A percentile compares a stretch with the other conserved stretches of the same genome.
Evolutionary conservation across 768 basidiomycete species (phyloP).

Genomic region (Favolaschia claudopus): DNA sequence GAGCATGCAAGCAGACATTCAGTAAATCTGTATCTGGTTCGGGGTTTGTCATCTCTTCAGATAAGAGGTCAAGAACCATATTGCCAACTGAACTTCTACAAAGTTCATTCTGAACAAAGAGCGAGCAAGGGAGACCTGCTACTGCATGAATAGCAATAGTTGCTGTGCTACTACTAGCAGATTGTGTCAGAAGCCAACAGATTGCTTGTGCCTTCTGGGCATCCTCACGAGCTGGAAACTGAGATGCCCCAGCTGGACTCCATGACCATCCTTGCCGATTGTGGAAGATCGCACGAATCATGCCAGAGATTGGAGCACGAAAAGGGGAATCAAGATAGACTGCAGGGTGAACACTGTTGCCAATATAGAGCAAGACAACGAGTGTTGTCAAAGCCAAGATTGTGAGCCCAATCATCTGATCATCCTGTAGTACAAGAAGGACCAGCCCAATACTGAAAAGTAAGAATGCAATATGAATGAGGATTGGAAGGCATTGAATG

Average conservation of each 20-base stretch:
- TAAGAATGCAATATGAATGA: constrained; percentile 1
- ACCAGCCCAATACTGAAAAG: not conserved
- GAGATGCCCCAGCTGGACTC: not conserved
- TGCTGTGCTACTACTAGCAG: not conserved
- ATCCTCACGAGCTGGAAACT: not conserved
- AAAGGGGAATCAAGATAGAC: not conserved
- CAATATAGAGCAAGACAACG: not conserved
- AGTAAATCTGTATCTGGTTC: not conserved
- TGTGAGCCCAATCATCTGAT: not conserved
- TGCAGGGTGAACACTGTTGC: not conserved
- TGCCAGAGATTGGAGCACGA: not conserved
- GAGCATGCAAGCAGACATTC: not conserved
- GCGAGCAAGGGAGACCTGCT: not conserved
- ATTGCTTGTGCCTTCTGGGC: not conserved
- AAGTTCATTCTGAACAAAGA: not conserved
- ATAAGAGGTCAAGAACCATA: not conserved
- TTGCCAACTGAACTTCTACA: not conserved
- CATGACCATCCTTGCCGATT: too few relatives aligned
- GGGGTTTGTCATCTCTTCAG: not conserved
- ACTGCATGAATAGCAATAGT: not conserved
- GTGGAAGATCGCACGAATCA: not conserved
- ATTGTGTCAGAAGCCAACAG: not conserved
- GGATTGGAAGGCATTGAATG: not conserved
- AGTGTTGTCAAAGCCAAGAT: not conserved
- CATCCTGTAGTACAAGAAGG: not conserved